phyloP scores from a whole-genome alignment of 768 basidiomycete genomes.

The Tylopilus intermedius region DNA sequence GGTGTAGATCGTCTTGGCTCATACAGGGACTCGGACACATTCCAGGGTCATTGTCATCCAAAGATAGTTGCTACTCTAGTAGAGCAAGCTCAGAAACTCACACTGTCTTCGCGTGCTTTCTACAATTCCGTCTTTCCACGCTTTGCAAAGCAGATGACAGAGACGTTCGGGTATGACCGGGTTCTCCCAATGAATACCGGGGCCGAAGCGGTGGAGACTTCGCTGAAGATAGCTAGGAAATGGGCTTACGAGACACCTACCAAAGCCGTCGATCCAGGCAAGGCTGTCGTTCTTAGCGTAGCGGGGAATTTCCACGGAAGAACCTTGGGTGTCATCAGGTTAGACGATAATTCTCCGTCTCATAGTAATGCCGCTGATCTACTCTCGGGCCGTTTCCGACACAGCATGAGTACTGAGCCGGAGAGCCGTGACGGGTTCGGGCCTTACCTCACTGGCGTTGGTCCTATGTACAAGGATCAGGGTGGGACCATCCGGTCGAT shows the following conservation, averaged over 20 bases:
- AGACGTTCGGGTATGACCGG: constrained; percentile 89
- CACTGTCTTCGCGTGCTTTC: constrained; percentile 93
- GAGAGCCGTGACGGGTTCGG: constrained; percentile 85
- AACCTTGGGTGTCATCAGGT: constrained; percentile 85
- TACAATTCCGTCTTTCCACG: constrained; percentile 87
- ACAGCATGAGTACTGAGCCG: constrained; percentile 91
- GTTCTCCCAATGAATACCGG: constrained; percentile 99
- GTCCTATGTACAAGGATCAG: constrained; percentile 65
- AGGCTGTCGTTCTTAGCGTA: constrained; percentile 81
- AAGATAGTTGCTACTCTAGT: constrained; percentile 76
- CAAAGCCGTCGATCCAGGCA: constrained; percentile 46
- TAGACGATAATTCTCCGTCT: constrained; percentile 10
- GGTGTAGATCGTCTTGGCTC: constrained; percentile 9
- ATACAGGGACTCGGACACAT: constrained; percentile 2
- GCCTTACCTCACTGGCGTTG: constrained; percentile 82
- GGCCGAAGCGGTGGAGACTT: constrained; percentile 96
- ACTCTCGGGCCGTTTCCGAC: constrained; percentile 13
- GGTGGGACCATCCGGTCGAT: constrained; percentile 51
- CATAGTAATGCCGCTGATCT: constrained; percentile 1
- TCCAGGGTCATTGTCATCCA: constrained; percentile 87
- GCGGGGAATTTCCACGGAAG: constrained; percentile 95
- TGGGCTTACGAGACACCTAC: constrained; percentile 93
- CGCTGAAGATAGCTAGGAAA: constrained; percentile 92
- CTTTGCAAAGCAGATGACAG: constrained; percentile 82
- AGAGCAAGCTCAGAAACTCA: constrained; percentile 83